Percentiles rank a stretch among this genome's conserved stretches.
These are phyloP conservation scores for Pseudomonodictys pantanalensis DNA, from an alignment of 495 filamentous ascomycete genomes.

Conservation along the genomic window DNA sequence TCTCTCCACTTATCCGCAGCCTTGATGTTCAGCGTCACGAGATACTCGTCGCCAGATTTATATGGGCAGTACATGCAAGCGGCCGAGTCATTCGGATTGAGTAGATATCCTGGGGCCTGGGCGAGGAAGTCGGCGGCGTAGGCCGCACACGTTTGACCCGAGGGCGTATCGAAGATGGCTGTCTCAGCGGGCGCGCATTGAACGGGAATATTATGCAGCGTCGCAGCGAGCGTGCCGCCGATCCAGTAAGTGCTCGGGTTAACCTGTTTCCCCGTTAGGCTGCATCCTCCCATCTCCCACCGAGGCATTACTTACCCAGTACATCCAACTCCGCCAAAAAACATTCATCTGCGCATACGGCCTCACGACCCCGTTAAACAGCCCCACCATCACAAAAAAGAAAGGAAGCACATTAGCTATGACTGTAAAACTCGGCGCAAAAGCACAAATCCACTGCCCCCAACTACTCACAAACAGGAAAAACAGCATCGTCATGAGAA, in stretches of 20 bases:
- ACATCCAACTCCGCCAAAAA: conserved; percentile 48
- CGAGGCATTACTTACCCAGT: conserved; percentile 23
- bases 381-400: conserved; percentile 72
- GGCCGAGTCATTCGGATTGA: conserved; percentile 53
- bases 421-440: conserved; percentile 74
- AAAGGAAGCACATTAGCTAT: conserved; percentile 73
- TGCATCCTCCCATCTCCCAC: background rate
- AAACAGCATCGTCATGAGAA: conserved; percentile 79
- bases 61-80: conserved; percentile 79
- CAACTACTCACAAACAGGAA: conserved; percentile 74
- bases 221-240: conserved; percentile 65
- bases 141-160: conserved; percentile 58
- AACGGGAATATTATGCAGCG: conserved; percentile 55
- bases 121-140: conserved; percentile 48
- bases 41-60: conserved; percentile 56
- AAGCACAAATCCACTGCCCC: conserved; percentile 72
- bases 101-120: conserved; percentile 44
- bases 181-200: conserved; percentile 58
- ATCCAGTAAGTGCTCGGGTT: conserved; percentile 60
- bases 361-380: conserved; percentile 72
- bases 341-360: conserved; percentile 40
- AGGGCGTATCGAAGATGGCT: conserved; percentile 64
- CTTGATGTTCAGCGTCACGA: conserved; percentile 64
- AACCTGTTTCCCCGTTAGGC: conserved; percentile 13
- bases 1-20: conserved; percentile 65